Evolutionary conservation across 768 basidiomycete genomes (phyloP).

Genomic region (Naganishia kalamii): DNA sequence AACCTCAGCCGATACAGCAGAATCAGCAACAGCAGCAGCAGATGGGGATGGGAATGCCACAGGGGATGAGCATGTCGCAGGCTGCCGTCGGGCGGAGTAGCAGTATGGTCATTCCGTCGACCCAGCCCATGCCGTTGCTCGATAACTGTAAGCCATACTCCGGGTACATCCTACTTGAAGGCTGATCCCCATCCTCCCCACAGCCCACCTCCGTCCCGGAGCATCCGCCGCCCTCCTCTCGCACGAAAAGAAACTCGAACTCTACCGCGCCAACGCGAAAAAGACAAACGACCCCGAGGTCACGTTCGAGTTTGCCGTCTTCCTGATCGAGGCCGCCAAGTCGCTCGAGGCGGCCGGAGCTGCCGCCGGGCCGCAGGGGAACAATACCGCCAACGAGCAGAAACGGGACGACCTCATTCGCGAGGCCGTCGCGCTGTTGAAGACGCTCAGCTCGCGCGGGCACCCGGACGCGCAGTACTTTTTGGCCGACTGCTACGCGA

Average conservation of each 20-base stretch:
- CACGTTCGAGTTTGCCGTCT: slow-evolving; percentile 96
- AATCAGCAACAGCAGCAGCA: not conserved
- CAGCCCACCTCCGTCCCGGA: slow-evolving; percentile 79
- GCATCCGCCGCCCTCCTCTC: slow-evolving; percentile 87
- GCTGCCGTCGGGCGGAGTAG: not conserved
- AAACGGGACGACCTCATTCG: slow-evolving; percentile 68
- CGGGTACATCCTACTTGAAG: not conserved
- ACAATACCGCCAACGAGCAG: slow-evolving; percentile 31
- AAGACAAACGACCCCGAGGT: slow-evolving; percentile 97
- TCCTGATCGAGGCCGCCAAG: slow-evolving; percentile 97
- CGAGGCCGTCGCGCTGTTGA: slow-evolving; percentile 80
- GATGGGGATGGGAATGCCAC: not conserved
- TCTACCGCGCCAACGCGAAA: slow-evolving; percentile 95
- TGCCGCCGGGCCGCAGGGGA: slow-evolving; percentile 43
- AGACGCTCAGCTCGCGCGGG: slow-evolving; percentile 85
- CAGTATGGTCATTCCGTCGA: not conserved
- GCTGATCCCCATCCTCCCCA: not conserved
- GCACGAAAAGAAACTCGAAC: slow-evolving; percentile 90
- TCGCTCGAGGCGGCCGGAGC: slow-evolving; percentile 74
- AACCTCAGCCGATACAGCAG: slow-evolving; percentile 14
- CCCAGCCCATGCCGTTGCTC: slow-evolving; percentile 29
- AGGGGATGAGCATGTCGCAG: not conserved
- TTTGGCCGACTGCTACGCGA: slow-evolving; percentile 94
- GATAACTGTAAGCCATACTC: slow-evolving; percentile 41
- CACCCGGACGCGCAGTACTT: slow-evolving; percentile 95